phyloP scores from a whole-genome alignment of 179 eudicot genomes.

The Silene coronaria region DNA sequence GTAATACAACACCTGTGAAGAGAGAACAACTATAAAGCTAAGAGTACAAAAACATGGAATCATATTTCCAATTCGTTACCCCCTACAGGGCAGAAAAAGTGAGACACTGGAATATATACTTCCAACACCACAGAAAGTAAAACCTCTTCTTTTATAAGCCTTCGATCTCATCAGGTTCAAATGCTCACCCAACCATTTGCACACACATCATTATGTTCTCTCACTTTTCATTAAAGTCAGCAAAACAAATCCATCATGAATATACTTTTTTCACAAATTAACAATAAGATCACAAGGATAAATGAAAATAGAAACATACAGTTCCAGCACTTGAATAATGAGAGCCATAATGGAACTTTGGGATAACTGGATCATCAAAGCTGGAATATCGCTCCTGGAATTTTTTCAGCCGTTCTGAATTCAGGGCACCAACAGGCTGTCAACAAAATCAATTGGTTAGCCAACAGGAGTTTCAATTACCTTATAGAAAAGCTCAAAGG shows the following conservation, averaged over 20 bases:
- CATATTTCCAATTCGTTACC: constrained; percentile 5
- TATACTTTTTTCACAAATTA: background rate
- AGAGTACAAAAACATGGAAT: background rate
- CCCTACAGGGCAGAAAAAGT: constrained; percentile 1
- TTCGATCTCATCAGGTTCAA: constrained; percentile 2
- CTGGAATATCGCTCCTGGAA: constrained; percentile 93
- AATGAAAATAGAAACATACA: constrained; percentile 41
- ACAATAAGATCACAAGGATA: background rate
- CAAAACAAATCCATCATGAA: background rate
- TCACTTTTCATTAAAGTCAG: background rate
- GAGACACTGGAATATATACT: background rate
- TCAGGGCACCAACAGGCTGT: constrained; percentile 94
- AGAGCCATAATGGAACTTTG: constrained; percentile 97
- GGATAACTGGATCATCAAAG: constrained; percentile 88
- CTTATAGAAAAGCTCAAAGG: constrained; percentile 2
- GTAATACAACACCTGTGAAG: constrained; percentile 79
- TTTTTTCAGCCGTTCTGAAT: constrained; percentile 72
- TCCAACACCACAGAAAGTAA: background rate
- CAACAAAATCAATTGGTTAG: constrained; percentile 29
- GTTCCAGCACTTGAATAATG: constrained; percentile 98
- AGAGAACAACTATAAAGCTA: constrained; percentile 21
- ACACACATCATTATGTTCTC: background rate
- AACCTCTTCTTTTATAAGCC: constrained; percentile 1
- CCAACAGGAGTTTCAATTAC: constrained; percentile 7
- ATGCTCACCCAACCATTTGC: constrained; percentile 5